Percentiles rank a stretch among this genome's conserved stretches.
These are phyloP conservation scores for Spencermartinsiella europaea DNA, from an alignment of 805 yeast genomes.

Conservation along the genomic window DNA sequence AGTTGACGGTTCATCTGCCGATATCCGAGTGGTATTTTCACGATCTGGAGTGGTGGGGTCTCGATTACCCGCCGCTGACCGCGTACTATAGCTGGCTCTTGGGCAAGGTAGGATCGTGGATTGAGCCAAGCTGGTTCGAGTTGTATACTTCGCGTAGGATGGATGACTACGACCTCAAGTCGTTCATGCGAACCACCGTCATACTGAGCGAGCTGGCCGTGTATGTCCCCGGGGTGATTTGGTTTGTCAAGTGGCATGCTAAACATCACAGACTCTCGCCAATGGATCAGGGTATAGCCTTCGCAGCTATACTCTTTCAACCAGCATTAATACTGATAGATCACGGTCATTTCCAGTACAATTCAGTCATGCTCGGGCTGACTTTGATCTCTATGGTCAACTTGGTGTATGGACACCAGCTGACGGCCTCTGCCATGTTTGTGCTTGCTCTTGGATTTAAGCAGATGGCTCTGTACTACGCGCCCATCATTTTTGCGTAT, in stretches of 20 bases:
- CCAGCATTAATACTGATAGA: slow-evolving; percentile 82
- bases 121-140: slow-evolving; percentile 71
- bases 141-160: slow-evolving; percentile 68
- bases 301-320: slow-evolving; percentile 76
- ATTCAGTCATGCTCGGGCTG: slow-evolving; percentile 89
- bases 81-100: slow-evolving; percentile 84
- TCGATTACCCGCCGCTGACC: slow-evolving; percentile 95
- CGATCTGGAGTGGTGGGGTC: slow-evolving; percentile 91
- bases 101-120: slow-evolving; percentile 61
- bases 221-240: slow-evolving; percentile 75
- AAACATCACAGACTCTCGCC: slow-evolving; percentile 50
- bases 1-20: slow-evolving; percentile 74
- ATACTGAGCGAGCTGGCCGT: slow-evolving; percentile 66
- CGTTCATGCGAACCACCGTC: slow-evolving; percentile 80
- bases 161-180: slow-evolving; percentile 62
- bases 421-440: slow-evolving; percentile 70
- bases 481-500: slow-evolving; percentile 82
- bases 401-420: slow-evolving; percentile 56
- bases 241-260: slow-evolving; percentile 68
- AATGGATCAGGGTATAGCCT: slow-evolving; percentile 69
- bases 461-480: slow-evolving; percentile 92
- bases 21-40: slow-evolving; percentile 78
- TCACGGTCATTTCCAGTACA: slow-evolving; percentile 97
- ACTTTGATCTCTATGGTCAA: slow-evolving; percentile 63
- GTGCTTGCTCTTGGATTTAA: slow-evolving; percentile 77